Evolutionary conservation across 805 yeast species (phyloP).

Genomic region (Metschnikowia anglica): DNA sequence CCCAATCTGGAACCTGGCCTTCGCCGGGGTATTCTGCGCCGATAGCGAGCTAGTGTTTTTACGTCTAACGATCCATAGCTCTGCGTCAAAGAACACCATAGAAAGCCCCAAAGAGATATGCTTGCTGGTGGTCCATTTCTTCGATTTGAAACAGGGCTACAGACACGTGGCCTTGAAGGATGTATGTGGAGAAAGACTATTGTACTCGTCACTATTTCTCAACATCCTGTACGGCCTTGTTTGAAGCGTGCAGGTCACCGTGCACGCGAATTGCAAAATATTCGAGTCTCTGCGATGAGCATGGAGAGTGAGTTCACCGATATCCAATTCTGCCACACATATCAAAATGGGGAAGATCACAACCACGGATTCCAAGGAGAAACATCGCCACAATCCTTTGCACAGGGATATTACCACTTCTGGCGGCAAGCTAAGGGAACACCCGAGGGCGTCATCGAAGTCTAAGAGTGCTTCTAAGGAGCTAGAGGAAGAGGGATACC

Average conservation of each 20-base stretch:
- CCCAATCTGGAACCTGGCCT: slow-evolving; percentile 72
- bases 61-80: slow-evolving; percentile 49
- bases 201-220: slow-evolving; percentile 52
- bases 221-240: slow-evolving; percentile 27
- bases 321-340: slow-evolving; percentile 1
- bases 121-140: slow-evolving; percentile 55
- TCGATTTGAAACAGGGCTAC: slow-evolving; percentile 72
- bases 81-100: slow-evolving; percentile 16
- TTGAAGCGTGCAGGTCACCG: not conserved
- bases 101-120: slow-evolving; percentile 48
- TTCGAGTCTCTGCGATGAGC: slow-evolving; percentile 4
- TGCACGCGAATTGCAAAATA: slow-evolving; percentile 1
- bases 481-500: slow-evolving; percentile 55
- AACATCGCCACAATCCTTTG: slow-evolving; percentile 78
- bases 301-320: not conserved
- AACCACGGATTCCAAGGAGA: slow-evolving; percentile 49
- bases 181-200: slow-evolving; percentile 70
- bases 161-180: slow-evolving; percentile 79
- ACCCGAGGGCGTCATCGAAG: slow-evolving; percentile 31
- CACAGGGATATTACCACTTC: slow-evolving; percentile 74
- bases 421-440: slow-evolving; percentile 63
- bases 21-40: slow-evolving; percentile 41
- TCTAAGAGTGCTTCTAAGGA: slow-evolving; percentile 37
- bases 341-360: slow-evolving; percentile 63
- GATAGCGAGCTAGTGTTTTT: slow-evolving; percentile 54